phyloP scores from a whole-genome alignment of 1,139 yeast genomes.

The Kodamaea suecica region DNA sequence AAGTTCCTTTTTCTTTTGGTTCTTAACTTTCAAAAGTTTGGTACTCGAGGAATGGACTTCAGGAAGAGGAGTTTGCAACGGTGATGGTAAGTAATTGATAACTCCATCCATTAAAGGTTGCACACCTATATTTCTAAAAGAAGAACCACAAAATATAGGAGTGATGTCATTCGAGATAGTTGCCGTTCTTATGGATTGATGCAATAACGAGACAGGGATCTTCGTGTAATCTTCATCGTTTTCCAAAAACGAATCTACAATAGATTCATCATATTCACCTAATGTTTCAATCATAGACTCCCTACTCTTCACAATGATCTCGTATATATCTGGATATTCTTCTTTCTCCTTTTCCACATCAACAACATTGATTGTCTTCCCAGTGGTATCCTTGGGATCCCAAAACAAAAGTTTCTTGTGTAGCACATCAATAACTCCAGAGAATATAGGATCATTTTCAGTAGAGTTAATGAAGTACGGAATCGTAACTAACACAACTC shows the following conservation, averaged over 20 bases:
- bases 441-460: slow-evolving; percentile 47
- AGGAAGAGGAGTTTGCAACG: slow-evolving; percentile 61
- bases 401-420: slow-evolving; percentile 65
- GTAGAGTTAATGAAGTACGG: slow-evolving; percentile 58
- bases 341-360: slow-evolving; percentile 34
- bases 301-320: slow-evolving; percentile 56
- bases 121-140: slow-evolving; percentile 89
- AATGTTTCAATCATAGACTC: slow-evolving; percentile 80
- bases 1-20: slow-evolving; percentile 16
- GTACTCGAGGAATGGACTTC: slow-evolving; percentile 37
- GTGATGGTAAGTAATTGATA: slow-evolving; percentile 75
- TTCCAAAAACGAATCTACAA: slow-evolving; percentile 75
- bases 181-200: slow-evolving; percentile 57
- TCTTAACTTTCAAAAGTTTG: slow-evolving; percentile 11
- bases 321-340: slow-evolving; percentile 32
- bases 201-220: slow-evolving; percentile 51
- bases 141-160: slow-evolving; percentile 91
- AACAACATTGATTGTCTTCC: slow-evolving; percentile 51
- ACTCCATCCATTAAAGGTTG: slow-evolving; percentile 91
- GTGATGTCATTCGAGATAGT: slow-evolving; percentile 58
- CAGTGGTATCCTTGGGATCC: slow-evolving; percentile 52
- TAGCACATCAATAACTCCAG: slow-evolving; percentile 82
- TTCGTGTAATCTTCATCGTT: slow-evolving; percentile 66
- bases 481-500: slow-evolving; percentile 71
- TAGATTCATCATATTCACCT: slow-evolving; percentile 74